Conservation (phyloP, 1,139 yeast species). For the Ogataea hybrid region DNA sequence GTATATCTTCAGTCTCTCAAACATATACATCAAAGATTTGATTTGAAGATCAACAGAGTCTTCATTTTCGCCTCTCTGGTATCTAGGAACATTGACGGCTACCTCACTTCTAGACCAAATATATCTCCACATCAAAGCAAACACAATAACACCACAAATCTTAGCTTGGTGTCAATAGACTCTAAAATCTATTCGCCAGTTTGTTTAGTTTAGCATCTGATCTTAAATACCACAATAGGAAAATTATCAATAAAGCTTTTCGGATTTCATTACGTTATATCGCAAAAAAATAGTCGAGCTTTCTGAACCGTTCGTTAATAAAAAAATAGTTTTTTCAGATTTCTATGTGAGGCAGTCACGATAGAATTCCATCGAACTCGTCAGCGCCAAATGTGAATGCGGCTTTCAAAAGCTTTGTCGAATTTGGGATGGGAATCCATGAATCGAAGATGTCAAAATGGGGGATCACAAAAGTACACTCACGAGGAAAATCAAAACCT, state of each 20-base stretch:
- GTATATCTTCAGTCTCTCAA: slow-evolving; percentile 50
- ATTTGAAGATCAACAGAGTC: slow-evolving; percentile 61
- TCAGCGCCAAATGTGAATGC: too few relatives aligned
- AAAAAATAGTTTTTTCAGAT: too few relatives aligned
- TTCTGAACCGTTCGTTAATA: too few relatives aligned
- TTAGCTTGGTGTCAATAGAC: neutral
- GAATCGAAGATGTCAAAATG: too few relatives aligned
- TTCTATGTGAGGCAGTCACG: too few relatives aligned
- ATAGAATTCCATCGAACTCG: too few relatives aligned
- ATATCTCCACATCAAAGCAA: slow-evolving; percentile 8
- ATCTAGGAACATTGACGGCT: slow-evolving; percentile 43
- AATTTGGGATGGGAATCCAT: too few relatives aligned
- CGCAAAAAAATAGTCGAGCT: neutral
- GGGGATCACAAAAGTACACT: too few relatives aligned
- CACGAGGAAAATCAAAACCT: too few relatives aligned
- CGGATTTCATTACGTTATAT: neutral
- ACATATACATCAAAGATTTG: slow-evolving; percentile 54
- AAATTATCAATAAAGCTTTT: slow-evolving; percentile 4
- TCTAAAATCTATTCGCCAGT: too few relatives aligned
- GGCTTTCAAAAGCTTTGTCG: too few relatives aligned
- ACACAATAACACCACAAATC: neutral
- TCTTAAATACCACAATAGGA: slow-evolving; percentile 1
- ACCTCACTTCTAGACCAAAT: slow-evolving; percentile 13
- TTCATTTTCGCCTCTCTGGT: slow-evolving; percentile 43
- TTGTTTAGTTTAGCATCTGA: too few relatives aligned